Evolutionary conservation across 164 flowering plant species (phyloP), one percentile per base, ranked within the genome.

Genomic region (Amborella trichopoda): DNA sequence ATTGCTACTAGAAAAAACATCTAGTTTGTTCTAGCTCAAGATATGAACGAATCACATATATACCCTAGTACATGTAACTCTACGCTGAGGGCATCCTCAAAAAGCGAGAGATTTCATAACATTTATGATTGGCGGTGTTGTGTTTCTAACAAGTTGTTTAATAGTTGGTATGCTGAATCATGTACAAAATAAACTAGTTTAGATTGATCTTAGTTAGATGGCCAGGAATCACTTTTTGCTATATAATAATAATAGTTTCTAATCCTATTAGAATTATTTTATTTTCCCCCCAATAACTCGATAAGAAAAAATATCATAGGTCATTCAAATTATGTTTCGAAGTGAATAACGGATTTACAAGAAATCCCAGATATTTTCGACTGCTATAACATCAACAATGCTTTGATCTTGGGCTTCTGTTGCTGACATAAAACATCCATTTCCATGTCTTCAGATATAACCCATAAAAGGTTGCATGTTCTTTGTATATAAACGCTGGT

Each of bases 401-500:
- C 50, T 5, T 18, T 28, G 23, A 28, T 20, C 50, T 28, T 30
- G 23, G 38, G 50, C 38, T 46, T 46, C 50, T 46, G 23, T 30
- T 19, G 4, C 50, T 3, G 50, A 46, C 14, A 30, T 28, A 28
- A 28, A 46, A 46, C 50, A 28, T 30, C 16, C 23, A 11, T 28
- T 46, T 46, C 50, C 38, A 46, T 46, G 39, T 46, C 38, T 28
- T 46, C 19, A 11, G 36, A 46, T 28, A 10, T 38, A 46, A 28
- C 50, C 50, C 38, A 46, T 28, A 46, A 47, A 47, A 39, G 50
- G 5, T 47, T 28, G 22, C 25, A 36, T 8, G 16, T 28, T 47
- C 48, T 46, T 47, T 28, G 26, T 17, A 25, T 33, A 24, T 45
- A 45, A 45, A 45, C 49, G 22, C 49, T 45, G 14, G 49, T 45